A percentile compares a stretch with the other conserved stretches of the same genome.
Conservation (phyloP, 306 rosid genomes). For the Lagenaria siceraria region DNA sequence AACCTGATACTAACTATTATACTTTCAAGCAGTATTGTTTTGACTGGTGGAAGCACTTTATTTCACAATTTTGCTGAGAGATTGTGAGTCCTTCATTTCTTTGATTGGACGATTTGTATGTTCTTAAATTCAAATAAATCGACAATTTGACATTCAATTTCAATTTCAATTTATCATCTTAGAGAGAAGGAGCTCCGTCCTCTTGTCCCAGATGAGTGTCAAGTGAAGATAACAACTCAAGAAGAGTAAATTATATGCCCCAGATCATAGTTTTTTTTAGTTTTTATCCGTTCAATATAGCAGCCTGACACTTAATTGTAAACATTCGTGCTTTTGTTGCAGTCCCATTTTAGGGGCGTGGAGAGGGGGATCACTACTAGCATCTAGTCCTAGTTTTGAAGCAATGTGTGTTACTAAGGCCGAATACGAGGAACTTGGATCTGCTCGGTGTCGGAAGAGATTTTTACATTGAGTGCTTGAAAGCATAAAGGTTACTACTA, state of each 20-base stretch:
- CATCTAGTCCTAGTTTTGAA: constrained; percentile 86
- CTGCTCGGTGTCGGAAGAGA: constrained; percentile 88
- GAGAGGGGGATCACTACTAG: constrained; percentile 89
- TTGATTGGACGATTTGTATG: neutral
- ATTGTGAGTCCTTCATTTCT: constrained; percentile 43
- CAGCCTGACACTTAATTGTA: neutral
- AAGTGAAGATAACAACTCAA: constrained; percentile 70
- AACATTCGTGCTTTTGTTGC: constrained; percentile 15
- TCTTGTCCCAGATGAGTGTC: constrained; percentile 73
- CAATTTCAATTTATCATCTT: constrained; percentile 8
- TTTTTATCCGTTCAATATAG: neutral
- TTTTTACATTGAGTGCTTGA: constrained; percentile 39
- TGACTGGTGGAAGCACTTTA: constrained; percentile 86
- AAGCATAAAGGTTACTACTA: neutral
- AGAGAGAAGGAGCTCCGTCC: constrained; percentile 96
- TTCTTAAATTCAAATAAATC: neutral
- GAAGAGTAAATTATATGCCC: constrained; percentile 47
- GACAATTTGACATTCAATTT: neutral
- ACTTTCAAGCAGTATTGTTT: constrained; percentile 55
- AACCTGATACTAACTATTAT: constrained; percentile 2
- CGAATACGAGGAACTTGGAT: constrained; percentile 94
- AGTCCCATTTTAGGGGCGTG: constrained; percentile 82
- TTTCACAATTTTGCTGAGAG: constrained; percentile 77
- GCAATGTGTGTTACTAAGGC: constrained; percentile 91
- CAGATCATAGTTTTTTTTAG: neutral